Conservation (phyloP, 2,329 filamentous ascomycete genomes). For the Didymellaceae sp. region DNA sequence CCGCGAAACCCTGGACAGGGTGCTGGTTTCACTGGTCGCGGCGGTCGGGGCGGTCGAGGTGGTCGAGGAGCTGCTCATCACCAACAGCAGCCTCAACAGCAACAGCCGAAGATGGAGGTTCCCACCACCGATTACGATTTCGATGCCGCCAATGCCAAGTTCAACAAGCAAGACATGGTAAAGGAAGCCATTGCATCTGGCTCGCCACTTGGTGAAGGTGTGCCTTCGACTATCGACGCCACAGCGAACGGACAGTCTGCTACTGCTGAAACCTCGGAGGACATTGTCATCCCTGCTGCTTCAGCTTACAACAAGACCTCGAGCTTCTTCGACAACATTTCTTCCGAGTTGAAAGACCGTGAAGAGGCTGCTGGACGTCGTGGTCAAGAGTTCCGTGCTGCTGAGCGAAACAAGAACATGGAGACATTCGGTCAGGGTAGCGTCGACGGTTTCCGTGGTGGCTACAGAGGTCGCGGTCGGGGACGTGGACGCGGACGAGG, state of each 20-base stretch:
- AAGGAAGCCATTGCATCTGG: conserved; percentile 85
- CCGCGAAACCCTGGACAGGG: conserved; percentile 55
- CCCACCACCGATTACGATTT: conserved; percentile 94
- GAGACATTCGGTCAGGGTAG: conserved; percentile 98
- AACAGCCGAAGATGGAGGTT: conserved; percentile 77
- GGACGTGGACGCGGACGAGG: conserved; percentile 68
- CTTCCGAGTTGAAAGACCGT: conserved; percentile 88
- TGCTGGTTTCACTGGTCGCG: conserved; percentile 44
- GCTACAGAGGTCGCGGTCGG: conserved; percentile 80
- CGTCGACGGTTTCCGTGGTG: conserved; percentile 80
- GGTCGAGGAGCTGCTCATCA: conserved; percentile 53
- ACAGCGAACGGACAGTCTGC: conserved; percentile 49
- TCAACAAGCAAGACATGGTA: conserved; percentile 84
- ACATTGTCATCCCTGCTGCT: conserved; percentile 53
- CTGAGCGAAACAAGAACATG: conserved; percentile 94
- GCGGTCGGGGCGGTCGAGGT: conserved; percentile 57
- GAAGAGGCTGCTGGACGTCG: conserved; percentile 70
- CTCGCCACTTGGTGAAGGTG: conserved; percentile 67
- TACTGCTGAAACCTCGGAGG: conserved; percentile 49
- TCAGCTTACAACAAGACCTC: conserved; percentile 81
- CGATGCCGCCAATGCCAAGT: conserved; percentile 82
- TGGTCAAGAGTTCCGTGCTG: conserved; percentile 85
- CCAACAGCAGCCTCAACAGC: conserved; percentile 38
- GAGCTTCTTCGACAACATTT: conserved; percentile 99
- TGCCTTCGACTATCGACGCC: conserved; percentile 36